Evolutionary conservation across 2,329 filamentous ascomycete genomes (phyloP).

Genomic region (Hypoxylon rubiginosum): DNA sequence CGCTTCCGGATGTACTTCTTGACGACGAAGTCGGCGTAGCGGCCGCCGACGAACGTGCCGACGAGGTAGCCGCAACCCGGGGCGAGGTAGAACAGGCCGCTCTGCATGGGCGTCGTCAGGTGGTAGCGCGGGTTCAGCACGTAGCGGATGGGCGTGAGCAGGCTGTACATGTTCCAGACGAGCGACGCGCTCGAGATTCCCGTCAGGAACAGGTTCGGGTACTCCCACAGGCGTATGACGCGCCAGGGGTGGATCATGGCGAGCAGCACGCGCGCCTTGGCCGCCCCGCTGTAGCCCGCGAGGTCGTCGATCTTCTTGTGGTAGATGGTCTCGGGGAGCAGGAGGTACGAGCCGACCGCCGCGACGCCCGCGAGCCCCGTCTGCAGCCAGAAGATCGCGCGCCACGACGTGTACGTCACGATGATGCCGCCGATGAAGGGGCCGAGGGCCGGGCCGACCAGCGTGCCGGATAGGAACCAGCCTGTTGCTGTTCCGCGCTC

Average conservation of each 20-base stretch:
- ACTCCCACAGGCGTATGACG: slow-evolving; percentile 73
- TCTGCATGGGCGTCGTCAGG: slow-evolving; percentile 71
- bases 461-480: slow-evolving; percentile 78
- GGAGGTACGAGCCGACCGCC: slow-evolving; percentile 70
- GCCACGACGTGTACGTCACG: slow-evolving; percentile 80
- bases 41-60: slow-evolving; percentile 74
- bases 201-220: slow-evolving; percentile 76
- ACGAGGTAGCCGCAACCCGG: slow-evolving; percentile 75
- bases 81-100: slow-evolving; percentile 77
- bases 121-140: slow-evolving; percentile 78
- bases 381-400: slow-evolving; percentile 83
- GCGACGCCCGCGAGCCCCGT: slow-evolving; percentile 74
- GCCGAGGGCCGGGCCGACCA: slow-evolving; percentile 79
- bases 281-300: slow-evolving; percentile 61
- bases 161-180: slow-evolving; percentile 78
- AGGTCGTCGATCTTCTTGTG: slow-evolving; percentile 73
- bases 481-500: slow-evolving; percentile 79
- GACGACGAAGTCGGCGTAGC: slow-evolving; percentile 57
- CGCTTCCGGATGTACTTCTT: slow-evolving; percentile 57
- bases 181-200: slow-evolving; percentile 71
- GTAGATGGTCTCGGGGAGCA: slow-evolving; percentile 81
- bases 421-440: slow-evolving; percentile 82
- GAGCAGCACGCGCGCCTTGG: slow-evolving; percentile 69
- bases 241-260: slow-evolving; percentile 76
- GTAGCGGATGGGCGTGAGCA: slow-evolving; percentile 73